These are phyloP conservation scores for Apiospora arundinis DNA, from an alignment of 2,329 filamentous ascomycete genomes.

Conservation along the genomic window DNA sequence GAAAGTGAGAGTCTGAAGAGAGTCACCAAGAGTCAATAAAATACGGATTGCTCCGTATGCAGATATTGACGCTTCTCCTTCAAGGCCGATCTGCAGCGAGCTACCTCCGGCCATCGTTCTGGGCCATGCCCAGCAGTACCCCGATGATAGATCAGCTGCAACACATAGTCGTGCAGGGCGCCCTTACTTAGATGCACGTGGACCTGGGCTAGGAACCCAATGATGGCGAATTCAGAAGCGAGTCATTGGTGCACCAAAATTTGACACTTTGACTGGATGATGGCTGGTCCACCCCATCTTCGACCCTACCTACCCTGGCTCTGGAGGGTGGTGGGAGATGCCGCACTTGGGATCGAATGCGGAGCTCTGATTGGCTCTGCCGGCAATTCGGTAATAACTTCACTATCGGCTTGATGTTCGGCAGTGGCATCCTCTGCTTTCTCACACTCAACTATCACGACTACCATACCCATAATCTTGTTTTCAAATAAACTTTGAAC, in stretches of 20 bases:
- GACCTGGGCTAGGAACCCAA: background rate
- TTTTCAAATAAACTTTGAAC: background rate
- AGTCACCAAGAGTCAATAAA: too few relatives aligned
- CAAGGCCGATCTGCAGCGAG: constrained; percentile 9
- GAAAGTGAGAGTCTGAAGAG: too few relatives aligned
- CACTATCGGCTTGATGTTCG: background rate
- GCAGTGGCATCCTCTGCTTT: background rate
- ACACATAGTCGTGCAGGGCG: background rate
- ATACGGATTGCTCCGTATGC: background rate
- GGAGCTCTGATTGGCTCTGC: constrained; percentile 1
- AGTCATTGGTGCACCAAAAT: background rate
- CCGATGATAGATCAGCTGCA: background rate
- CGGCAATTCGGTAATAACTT: constrained; percentile 16
- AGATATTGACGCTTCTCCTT: constrained; percentile 2
- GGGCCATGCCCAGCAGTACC: background rate
- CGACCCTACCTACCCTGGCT: background rate
- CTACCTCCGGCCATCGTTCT: background rate
- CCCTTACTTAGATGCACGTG: constrained; percentile 12
- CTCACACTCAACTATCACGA: background rate
- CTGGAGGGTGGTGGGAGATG: background rate
- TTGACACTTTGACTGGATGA: background rate
- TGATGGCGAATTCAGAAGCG: background rate
- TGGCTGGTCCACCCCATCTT: background rate
- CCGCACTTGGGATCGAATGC: background rate
- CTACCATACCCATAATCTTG: background rate